These are phyloP conservation scores for Akebia trifoliata DNA, from an alignment of 164 flowering plant genomes.

Conservation along the genomic window DNA sequence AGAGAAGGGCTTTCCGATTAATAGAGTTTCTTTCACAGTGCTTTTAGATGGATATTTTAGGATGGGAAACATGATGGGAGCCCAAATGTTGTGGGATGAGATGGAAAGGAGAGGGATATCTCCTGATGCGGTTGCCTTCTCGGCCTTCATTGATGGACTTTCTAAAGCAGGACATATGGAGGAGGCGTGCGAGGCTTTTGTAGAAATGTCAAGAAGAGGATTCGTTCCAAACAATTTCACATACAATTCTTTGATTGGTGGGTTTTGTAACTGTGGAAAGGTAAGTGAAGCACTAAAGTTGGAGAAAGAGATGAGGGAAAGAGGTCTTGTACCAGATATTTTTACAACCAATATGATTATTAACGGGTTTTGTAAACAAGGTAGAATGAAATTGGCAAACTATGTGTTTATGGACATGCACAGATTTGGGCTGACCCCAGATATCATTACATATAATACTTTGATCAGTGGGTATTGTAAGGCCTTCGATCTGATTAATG, in stretches of 20 bases:
- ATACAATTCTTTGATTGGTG: conserved; percentile 81
- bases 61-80: conserved; percentile 48
- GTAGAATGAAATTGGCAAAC: conserved; percentile 59
- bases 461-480: conserved; percentile 73
- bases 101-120: conserved; percentile 52
- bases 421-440: conserved; percentile 53
- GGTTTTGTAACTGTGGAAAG: conserved; percentile 53
- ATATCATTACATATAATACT: conserved; percentile 78
- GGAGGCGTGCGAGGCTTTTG: conserved; percentile 54
- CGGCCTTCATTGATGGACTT: conserved; percentile 81
- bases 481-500: conserved; percentile 53
- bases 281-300: conserved; percentile 57
- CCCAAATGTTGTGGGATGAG: conserved; percentile 59
- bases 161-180: conserved; percentile 57
- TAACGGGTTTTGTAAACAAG: conserved; percentile 67
- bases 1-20: conserved; percentile 53
- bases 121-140: conserved; percentile 81
- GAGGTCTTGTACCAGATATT: conserved; percentile 74
- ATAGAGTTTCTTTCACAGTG: conserved; percentile 63
- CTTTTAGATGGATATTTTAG: conserved; percentile 70
- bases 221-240: conserved; percentile 74
- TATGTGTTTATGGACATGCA: conserved; percentile 51
- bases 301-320: conserved; percentile 64
- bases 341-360: conserved; percentile 73
- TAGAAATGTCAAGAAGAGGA: conserved; percentile 59